Conservation (phyloP, 345 rosid genomes). For the Cochlearia excelsa region DNA sequence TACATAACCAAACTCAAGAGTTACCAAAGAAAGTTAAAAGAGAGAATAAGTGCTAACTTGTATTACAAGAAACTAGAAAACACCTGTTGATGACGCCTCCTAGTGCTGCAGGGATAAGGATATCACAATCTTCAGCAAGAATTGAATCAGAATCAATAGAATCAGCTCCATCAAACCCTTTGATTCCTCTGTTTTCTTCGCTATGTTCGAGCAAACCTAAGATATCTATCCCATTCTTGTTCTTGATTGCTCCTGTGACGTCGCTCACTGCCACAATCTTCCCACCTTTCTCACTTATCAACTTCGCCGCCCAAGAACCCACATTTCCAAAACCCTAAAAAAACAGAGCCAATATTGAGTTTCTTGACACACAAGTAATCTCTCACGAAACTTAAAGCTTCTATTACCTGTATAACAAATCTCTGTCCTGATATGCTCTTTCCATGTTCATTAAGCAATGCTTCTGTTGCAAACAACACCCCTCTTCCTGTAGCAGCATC, state of each 20-base stretch:
- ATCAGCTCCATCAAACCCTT: conserved; percentile 72
- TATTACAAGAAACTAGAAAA: not conserved
- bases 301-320: conserved; percentile 92
- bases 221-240: conserved; percentile 69
- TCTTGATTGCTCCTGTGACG: conserved; percentile 81
- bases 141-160: conserved; percentile 53
- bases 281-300: conserved; percentile 75
- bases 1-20: conserved; percentile 25
- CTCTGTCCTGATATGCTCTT: conserved; percentile 66
- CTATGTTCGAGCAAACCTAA: conserved; percentile 56
- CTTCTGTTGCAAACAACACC: conserved; percentile 82
- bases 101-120: conserved; percentile 89
- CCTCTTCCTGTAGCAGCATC: conserved; percentile 98
- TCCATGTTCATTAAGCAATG: conserved; percentile 78
- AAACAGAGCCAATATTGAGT: conserved; percentile 8
- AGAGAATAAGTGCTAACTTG: not conserved
- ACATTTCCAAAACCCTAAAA: conserved; percentile 94
- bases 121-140: conserved; percentile 77
- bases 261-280: conserved; percentile 83
- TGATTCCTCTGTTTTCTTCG: conserved; percentile 62
- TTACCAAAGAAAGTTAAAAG: not conserved
- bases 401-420: conserved; percentile 69
- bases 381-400: not conserved
- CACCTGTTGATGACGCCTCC: conserved; percentile 95
- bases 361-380: conserved; percentile 13